Evolutionary conservation across 129 eudicot species (phyloP), one percentile per base, ranked within the genome.

Genomic region (Flaveria sonorensis): DNA sequence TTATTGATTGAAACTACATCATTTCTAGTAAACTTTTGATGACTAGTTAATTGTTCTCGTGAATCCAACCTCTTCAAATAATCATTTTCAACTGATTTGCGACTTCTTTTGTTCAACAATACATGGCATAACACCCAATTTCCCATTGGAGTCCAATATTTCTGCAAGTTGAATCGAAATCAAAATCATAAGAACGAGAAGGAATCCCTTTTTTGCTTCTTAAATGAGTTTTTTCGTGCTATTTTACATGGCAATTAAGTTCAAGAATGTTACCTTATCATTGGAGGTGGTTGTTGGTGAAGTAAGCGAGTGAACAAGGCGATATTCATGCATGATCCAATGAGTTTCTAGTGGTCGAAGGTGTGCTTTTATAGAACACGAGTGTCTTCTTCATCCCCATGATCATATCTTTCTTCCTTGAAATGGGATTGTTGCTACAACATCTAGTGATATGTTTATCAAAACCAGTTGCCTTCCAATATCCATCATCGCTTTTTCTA

Each of bases 241-340:
- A 47, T 52, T 51, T 11, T 14, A 52, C 61, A 71, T 52, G 50
- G 23, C 1, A 15, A 66, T 64, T 36, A 21, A 20, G 26, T 10
- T 28, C 4, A 39, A 51, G 50, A 59, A 67, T 83, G 79, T 70
- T 69, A 79, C 80, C 77, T 78, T 69, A 42, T 46, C 76, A 71
- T 51, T 78, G 43, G 83, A 50, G 59, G 80, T 50, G 26, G 68
- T 78, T 60, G 57, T 50, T 30, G 87, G 51, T 73, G 81, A 62
- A 75, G 76, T 5, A 85, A 73, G 70, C 4, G 60, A 73, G 64
- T 73, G 79, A 65, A 80, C 83, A 67, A 73, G 75, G 55, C 87
- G 89, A 70, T 87, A 92, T 67, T 86, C 96, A 10, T 92, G 93
- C 97, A 89, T 89, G 76, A 89, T 67, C 97, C 97, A 92, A 70